Conservation (phyloP, 768 basidiomycete genomes). For the Boletus coccyginus region DNA sequence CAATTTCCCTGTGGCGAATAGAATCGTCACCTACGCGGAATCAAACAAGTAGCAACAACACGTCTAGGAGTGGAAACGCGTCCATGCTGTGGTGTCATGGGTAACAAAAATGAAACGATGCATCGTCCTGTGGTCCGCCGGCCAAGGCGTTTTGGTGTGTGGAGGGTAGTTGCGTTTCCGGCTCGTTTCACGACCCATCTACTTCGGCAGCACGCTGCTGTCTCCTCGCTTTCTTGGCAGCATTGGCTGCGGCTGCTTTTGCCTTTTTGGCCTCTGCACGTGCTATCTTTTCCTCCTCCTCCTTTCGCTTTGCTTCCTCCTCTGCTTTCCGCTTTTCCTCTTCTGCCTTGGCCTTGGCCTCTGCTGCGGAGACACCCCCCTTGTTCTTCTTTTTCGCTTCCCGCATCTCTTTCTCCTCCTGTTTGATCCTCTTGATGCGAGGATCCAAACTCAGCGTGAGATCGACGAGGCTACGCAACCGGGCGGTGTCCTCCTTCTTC, state of each 20-base stretch:
- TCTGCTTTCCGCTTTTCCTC: conserved; percentile 63
- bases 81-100: background rate
- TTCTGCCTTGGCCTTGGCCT: conserved; percentile 51
- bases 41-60: conserved; percentile 9
- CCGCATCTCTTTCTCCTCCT: conserved; percentile 91
- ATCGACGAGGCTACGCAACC: conserved; percentile 85
- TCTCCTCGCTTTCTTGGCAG: conserved; percentile 86
- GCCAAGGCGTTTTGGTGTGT: background rate
- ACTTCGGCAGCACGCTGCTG: conserved; percentile 54
- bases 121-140: background rate
- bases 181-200: conserved; percentile 9
- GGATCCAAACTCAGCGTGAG: conserved; percentile 81
- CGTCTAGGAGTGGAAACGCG: background rate
- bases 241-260: conserved; percentile 82
- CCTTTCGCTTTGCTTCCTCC: conserved; percentile 71
- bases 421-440: conserved; percentile 95
- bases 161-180: background rate
- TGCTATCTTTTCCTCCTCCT: conserved; percentile 77
- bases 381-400: conserved; percentile 83
- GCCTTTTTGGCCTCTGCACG: conserved; percentile 80
- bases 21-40: background rate
- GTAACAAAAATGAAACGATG: conserved; percentile 1
- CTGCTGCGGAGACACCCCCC: conserved; percentile 39
- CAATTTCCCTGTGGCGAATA: background rate
- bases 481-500: conserved; percentile 97